These are phyloP conservation scores for Coelastrella sp. DNA, from an alignment of 139 green algal genomes.

Conservation along the genomic window DNA sequence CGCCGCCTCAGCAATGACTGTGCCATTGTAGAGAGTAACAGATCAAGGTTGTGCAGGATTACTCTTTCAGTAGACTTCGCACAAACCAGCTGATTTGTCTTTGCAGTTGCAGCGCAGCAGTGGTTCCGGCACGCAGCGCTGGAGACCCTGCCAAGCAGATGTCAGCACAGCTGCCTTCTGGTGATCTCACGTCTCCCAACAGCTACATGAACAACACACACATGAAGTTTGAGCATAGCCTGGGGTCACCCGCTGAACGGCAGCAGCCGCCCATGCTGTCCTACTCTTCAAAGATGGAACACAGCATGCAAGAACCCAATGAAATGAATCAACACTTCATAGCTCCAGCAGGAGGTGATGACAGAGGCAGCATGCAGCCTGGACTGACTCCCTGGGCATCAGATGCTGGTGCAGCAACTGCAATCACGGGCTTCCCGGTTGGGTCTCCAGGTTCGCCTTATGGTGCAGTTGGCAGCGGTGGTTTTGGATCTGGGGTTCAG, in stretches of 20 bases:
- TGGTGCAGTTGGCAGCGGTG: background rate
- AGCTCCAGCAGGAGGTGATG: background rate
- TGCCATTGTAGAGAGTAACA: background rate
- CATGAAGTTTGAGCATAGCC: conserved; percentile 8
- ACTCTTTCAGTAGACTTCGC: too few species aligned
- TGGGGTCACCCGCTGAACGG: background rate
- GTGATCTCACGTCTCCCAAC: conserved; percentile 28
- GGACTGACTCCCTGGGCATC: background rate
- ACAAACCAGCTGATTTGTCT: too few species aligned
- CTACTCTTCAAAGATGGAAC: background rate
- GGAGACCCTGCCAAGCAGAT: background rate
- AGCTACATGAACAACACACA: conserved; percentile 41
- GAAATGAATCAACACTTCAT: background rate
- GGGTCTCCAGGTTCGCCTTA: background rate
- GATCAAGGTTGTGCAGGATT: too few species aligned
- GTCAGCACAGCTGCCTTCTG: conserved; percentile 20
- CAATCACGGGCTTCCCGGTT: background rate
- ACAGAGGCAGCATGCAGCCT: background rate
- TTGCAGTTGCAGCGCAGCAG: background rate
- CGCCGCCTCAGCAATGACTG: background rate
- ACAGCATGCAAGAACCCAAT: conserved; percentile 6
- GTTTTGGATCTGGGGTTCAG: background rate
- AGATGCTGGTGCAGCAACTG: background rate
- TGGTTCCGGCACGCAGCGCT: background rate
- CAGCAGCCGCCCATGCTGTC: conserved; percentile 18